A percentile compares a stretch with the other conserved stretches of the same genome.
phyloP scores from a whole-genome alignment of 768 basidiomycete species.

The Boletus pseudo-olivaceus region DNA sequence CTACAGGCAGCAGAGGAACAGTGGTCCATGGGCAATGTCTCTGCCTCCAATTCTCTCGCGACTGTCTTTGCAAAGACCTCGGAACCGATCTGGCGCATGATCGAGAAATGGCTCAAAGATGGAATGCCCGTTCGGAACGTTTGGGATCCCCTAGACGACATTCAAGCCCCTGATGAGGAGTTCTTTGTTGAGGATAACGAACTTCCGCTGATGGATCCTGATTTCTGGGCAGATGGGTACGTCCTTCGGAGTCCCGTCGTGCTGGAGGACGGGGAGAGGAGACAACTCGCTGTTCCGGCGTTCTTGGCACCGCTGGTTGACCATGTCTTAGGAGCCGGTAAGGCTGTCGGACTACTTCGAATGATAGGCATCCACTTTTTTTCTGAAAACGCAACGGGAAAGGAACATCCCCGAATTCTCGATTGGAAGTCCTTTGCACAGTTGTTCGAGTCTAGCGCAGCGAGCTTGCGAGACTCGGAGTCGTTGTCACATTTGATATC shows the following conservation, averaged over 20 bases:
- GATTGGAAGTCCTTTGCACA: constrained; percentile 43
- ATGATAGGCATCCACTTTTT: constrained; percentile 39
- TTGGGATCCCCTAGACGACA: constrained; percentile 24
- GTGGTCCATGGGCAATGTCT: constrained; percentile 52
- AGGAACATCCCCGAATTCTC: constrained; percentile 24
- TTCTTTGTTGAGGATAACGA: constrained; percentile 79
- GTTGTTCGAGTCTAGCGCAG: constrained; percentile 33
- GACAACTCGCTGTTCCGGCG: constrained; percentile 42
- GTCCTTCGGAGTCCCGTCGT: constrained; percentile 43
- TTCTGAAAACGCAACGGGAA: constrained; percentile 16
- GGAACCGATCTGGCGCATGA: constrained; percentile 73
- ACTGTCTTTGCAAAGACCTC: constrained; percentile 58
- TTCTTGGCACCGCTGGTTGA: constrained; percentile 62
- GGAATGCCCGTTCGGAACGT: constrained; percentile 57
- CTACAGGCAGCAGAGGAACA: constrained; percentile 56
- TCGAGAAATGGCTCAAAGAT: constrained; percentile 66
- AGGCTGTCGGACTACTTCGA: constrained; percentile 71
- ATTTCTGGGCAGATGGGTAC: constrained; percentile 80
- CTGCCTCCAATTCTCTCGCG: constrained; percentile 55
- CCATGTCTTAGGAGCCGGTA: constrained; percentile 63
- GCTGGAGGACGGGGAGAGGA: constrained; percentile 23
- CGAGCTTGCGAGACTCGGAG: constrained; percentile 52
- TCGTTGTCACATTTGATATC: constrained; percentile 59
- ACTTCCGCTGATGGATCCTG: constrained; percentile 60
- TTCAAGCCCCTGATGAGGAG: constrained; percentile 54